A percentile compares a stretch with the other conserved stretches of the same genome.
Evolutionary conservation across 83 land plant genomes (phyloP).

Genomic region (Picea mariana): DNA sequence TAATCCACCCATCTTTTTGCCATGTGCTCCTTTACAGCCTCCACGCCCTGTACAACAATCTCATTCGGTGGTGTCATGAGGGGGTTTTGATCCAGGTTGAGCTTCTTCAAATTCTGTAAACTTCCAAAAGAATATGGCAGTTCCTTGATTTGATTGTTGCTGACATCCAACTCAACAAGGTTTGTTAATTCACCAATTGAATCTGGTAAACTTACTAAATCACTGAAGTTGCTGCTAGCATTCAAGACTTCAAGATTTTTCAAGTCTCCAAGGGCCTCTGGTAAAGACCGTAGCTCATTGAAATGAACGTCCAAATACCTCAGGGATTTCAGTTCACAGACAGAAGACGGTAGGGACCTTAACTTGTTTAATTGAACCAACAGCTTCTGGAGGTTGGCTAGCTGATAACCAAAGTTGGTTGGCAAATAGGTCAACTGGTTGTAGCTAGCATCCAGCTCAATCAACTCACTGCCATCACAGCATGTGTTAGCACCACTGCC

Average conservation of each 20-base stretch:
- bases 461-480: conserved; percentile 62
- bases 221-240: conserved; percentile 86
- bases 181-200: conserved; percentile 74
- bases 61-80: conserved; percentile 66
- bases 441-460: conserved; percentile 76
- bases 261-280: conserved; percentile 70
- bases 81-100: conserved; percentile 88
- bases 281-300: conserved; percentile 80
- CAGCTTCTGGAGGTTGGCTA: conserved; percentile 63
- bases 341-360: conserved; percentile 71
- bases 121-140: conserved; percentile 77
- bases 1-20: conserved; percentile 53
- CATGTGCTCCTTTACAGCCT: conserved; percentile 72
- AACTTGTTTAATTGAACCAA: conserved; percentile 74
- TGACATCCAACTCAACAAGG: conserved; percentile 71
- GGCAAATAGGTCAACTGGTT: conserved; percentile 71
- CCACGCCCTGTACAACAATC: conserved; percentile 61
- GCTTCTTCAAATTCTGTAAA: conserved; percentile 59
- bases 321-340: conserved; percentile 74
- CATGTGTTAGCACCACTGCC: neutral
- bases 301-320: conserved; percentile 76
- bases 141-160: conserved; percentile 90
- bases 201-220: conserved; percentile 68
- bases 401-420: conserved; percentile 64
- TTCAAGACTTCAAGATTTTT: conserved; percentile 67